phyloP scores from a whole-genome alignment of 805 yeast species.

The Lipomyces oligophaga region DNA sequence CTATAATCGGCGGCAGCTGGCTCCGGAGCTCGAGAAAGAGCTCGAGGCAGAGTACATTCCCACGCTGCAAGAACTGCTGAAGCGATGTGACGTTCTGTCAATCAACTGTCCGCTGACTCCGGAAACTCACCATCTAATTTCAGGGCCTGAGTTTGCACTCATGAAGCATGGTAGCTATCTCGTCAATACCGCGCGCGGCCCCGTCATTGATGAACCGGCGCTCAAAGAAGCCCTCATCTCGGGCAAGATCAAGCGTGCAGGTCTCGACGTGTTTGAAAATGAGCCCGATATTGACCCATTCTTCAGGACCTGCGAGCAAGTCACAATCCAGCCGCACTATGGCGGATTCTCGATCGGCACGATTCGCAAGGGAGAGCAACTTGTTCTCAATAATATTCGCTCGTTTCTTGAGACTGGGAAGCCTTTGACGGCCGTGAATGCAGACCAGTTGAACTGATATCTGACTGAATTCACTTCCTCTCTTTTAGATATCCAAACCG shows the following conservation, averaged over 20 bases:
- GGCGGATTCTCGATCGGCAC: conserved; percentile 43
- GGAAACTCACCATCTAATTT: conserved; percentile 50
- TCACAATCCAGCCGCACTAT: conserved; percentile 56
- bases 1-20: conserved; percentile 49
- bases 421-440: conserved; percentile 16
- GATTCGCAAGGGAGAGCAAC: conserved; percentile 10
- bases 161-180: conserved; percentile 54
- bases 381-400: conserved; percentile 12
- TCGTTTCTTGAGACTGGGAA: conserved; percentile 11
- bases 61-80: conserved; percentile 47
- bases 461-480: no score
- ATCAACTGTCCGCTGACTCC: conserved; percentile 52
- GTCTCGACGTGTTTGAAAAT: conserved; percentile 57
- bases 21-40: conserved; percentile 47
- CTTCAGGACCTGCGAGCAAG: conserved; percentile 45
- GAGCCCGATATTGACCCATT: conserved; percentile 55
- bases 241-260: conserved; percentile 52
- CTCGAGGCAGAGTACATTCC: conserved; percentile 38
- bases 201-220: conserved; percentile 53
- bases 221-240: conserved; percentile 46
- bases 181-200: conserved; percentile 61
- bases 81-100: conserved; percentile 48
- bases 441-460: background rate
- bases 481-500: background rate
- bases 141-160: conserved; percentile 44